These are phyloP conservation scores for Ogataea paraovalis DNA, from an alignment of 805 yeast species.

Conservation along the genomic window DNA sequence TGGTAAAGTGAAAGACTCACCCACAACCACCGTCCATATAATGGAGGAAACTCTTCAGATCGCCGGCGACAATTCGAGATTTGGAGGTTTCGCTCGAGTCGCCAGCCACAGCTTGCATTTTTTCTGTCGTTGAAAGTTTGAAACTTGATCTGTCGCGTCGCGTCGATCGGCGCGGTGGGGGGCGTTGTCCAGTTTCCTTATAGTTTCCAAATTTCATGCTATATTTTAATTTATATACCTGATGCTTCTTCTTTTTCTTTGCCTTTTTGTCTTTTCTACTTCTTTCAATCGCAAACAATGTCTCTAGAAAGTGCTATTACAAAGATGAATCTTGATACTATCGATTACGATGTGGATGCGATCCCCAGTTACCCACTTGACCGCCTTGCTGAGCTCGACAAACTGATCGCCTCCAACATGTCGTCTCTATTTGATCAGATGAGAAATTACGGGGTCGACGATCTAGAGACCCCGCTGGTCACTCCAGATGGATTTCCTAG, in stretches of 20 bases:
- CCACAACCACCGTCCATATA: too few relatives aligned
- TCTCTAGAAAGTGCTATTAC: conserved; percentile 24
- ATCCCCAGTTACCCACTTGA: conserved; percentile 11
- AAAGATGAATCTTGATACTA: conserved; percentile 15
- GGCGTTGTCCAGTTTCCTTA: neutral
- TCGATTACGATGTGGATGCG: conserved; percentile 14
- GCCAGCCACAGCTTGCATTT: too few relatives aligned
- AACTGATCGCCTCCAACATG: conserved; percentile 39
- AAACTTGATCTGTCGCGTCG: too few relatives aligned
- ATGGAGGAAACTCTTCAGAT: too few relatives aligned
- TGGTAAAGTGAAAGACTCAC: too few relatives aligned
- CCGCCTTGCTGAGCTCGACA: conserved; percentile 32
- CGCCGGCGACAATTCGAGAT: too few relatives aligned
- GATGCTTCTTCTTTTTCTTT: neutral
- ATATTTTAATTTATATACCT: neutral
- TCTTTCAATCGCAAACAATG: conserved; percentile 8
- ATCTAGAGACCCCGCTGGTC: conserved; percentile 62
- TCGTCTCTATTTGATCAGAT: conserved; percentile 40
- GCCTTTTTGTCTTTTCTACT: neutral
- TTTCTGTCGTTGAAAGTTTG: too few relatives aligned
- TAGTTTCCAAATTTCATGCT: neutral
- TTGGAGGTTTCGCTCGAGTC: too few relatives aligned
- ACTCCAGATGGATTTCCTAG: conserved; percentile 84
- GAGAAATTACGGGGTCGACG: conserved; percentile 22
- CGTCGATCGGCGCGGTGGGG: neutral